Base-by-base conservation (phyloP, 768 basidiomycete genomes). In the Cantharellus cinnabarinus region DNA sequence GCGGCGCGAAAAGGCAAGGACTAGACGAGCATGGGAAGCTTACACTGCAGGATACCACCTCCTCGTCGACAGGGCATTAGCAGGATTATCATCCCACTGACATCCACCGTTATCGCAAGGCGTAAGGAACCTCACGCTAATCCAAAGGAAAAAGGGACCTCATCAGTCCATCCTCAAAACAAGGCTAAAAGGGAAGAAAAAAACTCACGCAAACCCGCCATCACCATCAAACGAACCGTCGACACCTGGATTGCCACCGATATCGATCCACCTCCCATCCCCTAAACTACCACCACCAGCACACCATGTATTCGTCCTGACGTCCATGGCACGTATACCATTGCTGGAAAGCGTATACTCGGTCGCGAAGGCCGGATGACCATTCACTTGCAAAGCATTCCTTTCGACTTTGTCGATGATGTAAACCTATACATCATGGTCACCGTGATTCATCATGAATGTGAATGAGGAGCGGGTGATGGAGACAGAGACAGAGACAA, bases 401-500 rank as follows among this genome's bases (percentile, higher is more conserved):
- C 76, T 76, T 67, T 89, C 85, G 4, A 79, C 78, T 71, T 91
- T 89, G 74, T 91, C 88, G 42, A 89, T 69, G 63, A 89, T 75
- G 69, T 78, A 79, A 35, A 79, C 72, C 52, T 54, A 54, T 29
- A 48, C 15, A 29, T 29, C 20, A 29, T 29, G 20, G 20, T 29
- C 20, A 29, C 20, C 20, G 20, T 29, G 20, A 29, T 29, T 29
- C 20, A 29, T 29, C 20, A 29, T 29, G 20, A 29, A 29, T 1
- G 20, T 29, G 20, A 29, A 29, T 29, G 20, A 29, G 20, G 20
- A 29, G 20, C 20, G 20, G 20, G 20, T 29, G 20, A 63, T 88
- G 20, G 20, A 29, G 20, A 29, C 20, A 29, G 20, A 29, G 20
- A 29, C n/a, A n/a, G 1, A 29, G 20, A 29, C 20, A 29, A 29